phyloP scores from a whole-genome alignment of 805 yeast species.

The Candida chilensis region DNA sequence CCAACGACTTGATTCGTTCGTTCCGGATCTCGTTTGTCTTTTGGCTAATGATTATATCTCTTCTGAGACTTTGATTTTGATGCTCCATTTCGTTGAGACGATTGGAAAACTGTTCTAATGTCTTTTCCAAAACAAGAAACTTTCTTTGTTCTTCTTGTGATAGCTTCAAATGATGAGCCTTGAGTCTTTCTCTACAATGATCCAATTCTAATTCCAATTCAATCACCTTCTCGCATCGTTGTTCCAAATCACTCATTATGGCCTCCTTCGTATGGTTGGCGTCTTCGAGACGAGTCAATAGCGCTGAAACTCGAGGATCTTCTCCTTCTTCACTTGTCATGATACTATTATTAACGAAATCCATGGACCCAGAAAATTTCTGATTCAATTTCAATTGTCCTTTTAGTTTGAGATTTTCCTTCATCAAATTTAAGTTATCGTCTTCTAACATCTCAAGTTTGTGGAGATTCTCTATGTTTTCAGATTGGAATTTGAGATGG shows the following conservation, averaged over 20 bases:
- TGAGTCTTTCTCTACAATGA: conserved; percentile 20
- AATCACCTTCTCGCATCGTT: conserved; percentile 14
- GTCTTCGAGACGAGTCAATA: too few species aligned
- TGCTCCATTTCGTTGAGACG: conserved; percentile 53
- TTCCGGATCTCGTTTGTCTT: conserved; percentile 50
- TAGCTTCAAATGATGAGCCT: conserved; percentile 10
- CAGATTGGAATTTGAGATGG: background rate
- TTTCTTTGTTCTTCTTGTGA: conserved; percentile 36
- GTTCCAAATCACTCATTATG: conserved; percentile 10
- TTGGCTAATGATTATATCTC: conserved; percentile 45
- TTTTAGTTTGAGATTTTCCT: background rate
- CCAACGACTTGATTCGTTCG: conserved; percentile 46
- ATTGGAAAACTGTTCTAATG: conserved; percentile 46
- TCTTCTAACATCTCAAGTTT: background rate
- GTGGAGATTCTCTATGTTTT: background rate
- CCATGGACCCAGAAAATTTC: too few species aligned
- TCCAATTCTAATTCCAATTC: conserved; percentile 35
- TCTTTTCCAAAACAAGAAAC: conserved; percentile 43
- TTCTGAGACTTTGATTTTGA: conserved; percentile 49
- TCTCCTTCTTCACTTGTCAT: conserved; percentile 4
- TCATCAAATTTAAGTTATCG: background rate
- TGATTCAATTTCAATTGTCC: background rate
- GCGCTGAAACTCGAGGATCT: too few species aligned
- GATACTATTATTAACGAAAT: too few species aligned
- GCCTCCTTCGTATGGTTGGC: conserved; percentile 4